These are phyloP conservation scores for Paramecium caudatum DNA, from an alignment of 73 alveolate species.

Conservation along the genomic window DNA sequence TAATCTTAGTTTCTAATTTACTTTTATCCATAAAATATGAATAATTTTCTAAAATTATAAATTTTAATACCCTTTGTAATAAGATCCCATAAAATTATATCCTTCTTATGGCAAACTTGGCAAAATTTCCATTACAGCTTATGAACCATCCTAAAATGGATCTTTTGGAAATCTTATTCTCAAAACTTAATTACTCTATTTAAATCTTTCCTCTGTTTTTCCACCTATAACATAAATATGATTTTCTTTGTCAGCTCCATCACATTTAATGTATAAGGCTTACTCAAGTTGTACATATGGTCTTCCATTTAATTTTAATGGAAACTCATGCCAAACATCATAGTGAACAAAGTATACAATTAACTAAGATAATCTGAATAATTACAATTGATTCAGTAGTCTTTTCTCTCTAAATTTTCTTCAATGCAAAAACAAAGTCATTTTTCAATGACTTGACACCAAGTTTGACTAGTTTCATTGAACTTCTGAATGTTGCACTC, in stretches of 20 bases:
- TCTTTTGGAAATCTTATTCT: neutral
- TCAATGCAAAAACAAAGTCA: slow-evolving; percentile 41
- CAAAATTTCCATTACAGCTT: neutral
- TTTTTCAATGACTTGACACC: neutral
- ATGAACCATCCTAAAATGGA: neutral
- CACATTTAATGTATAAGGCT: slow-evolving; percentile 33
- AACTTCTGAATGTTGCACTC: neutral
- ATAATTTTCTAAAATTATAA: slow-evolving; percentile 12
- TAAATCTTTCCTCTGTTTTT: neutral
- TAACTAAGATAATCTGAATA: neutral
- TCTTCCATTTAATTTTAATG: neutral
- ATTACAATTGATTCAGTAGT: neutral
- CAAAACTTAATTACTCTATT: neutral
- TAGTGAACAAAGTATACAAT: slow-evolving; percentile 4
- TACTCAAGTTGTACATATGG: slow-evolving; percentile 2
- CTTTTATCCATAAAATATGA: slow-evolving; percentile 43
- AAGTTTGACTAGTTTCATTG: neutral
- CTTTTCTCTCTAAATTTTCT: neutral
- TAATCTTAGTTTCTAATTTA: neutral
- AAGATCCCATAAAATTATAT: slow-evolving; percentile 57
- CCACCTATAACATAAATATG: slow-evolving; percentile 52
- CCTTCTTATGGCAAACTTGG: slow-evolving; percentile 18
- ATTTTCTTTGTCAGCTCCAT: neutral
- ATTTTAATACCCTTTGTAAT: neutral
- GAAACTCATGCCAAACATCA: slow-evolving; percentile 50